Evolutionary conservation across 2,329 filamentous ascomycete genomes (phyloP).

Genomic region (Penicillium expansum): DNA sequence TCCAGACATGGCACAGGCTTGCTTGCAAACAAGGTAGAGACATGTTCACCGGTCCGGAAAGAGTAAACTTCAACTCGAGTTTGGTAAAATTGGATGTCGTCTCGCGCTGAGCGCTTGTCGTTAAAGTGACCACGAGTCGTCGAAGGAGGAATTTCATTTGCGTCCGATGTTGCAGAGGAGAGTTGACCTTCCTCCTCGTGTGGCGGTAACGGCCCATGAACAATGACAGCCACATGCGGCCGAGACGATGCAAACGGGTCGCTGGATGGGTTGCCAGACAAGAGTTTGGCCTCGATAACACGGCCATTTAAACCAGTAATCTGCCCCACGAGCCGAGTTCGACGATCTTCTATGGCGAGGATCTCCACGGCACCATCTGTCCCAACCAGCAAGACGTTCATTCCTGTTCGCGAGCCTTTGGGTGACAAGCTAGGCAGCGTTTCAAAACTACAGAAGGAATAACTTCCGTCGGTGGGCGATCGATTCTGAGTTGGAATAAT

Average conservation of each 20-base stretch:
- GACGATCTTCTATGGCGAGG: conserved; percentile 68
- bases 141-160: conserved; percentile 34
- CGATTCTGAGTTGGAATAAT: conserved; percentile 40
- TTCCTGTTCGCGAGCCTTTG: conserved; percentile 38
- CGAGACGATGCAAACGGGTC: conserved; percentile 56
- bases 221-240: conserved; percentile 73
- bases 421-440: conserved; percentile 53
- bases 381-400: conserved; percentile 72
- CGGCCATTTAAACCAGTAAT: conserved; percentile 75
- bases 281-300: conserved; percentile 76
- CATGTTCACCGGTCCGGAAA: conserved; percentile 66
- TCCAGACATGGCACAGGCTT: conserved; percentile 59
- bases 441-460: conserved; percentile 81
- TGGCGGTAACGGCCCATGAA: conserved; percentile 72
- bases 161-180: conserved; percentile 37
- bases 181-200: conserved; percentile 37
- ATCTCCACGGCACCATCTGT: conserved; percentile 78
- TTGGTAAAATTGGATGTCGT: conserved; percentile 58
- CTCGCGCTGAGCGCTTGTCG: conserved; percentile 25
- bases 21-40: conserved; percentile 73
- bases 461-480: conserved; percentile 50
- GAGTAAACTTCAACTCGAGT: conserved; percentile 90
- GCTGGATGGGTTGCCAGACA: conserved; percentile 63
- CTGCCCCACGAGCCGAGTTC: conserved; percentile 65
- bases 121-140: conserved; percentile 19